Conservation (phyloP, 1,284 basidiomycete species). For the Rhodotorula mucilaginosa region DNA sequence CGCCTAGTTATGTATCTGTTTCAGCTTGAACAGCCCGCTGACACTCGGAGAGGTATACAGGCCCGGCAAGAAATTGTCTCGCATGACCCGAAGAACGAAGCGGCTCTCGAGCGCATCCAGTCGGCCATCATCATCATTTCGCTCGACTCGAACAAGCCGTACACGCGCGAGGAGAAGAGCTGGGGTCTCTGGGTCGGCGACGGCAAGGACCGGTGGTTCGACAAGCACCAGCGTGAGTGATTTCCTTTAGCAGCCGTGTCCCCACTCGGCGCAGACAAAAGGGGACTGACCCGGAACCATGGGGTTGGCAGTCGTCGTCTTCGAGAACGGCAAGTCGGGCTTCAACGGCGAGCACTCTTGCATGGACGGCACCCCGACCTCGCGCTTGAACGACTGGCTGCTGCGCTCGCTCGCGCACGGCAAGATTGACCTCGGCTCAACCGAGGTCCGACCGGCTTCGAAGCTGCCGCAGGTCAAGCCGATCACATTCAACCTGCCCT, state of each 20-base stretch:
- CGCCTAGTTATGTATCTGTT: not conserved
- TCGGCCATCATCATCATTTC: slow-evolving; percentile 83
- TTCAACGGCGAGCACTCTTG: slow-evolving; percentile 75
- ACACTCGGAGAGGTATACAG: slow-evolving; percentile 45
- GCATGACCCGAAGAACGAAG: slow-evolving; percentile 65
- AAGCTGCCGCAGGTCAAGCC: slow-evolving; percentile 63
- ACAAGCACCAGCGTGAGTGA: slow-evolving; percentile 86
- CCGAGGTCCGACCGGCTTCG: slow-evolving; percentile 52
- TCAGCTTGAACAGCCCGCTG: not conserved
- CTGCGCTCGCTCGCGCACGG: slow-evolving; percentile 73
- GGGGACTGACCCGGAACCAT: not conserved
- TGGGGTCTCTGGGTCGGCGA: slow-evolving; percentile 89
- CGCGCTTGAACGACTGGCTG: slow-evolving; percentile 92
- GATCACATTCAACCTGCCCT: slow-evolving; percentile 70
- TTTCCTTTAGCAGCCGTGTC: not conserved
- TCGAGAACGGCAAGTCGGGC: slow-evolving; percentile 87
- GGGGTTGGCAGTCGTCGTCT: slow-evolving; percentile 70
- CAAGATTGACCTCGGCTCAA: slow-evolving; percentile 67
- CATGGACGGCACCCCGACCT: slow-evolving; percentile 94
- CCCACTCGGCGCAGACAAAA: not conserved
- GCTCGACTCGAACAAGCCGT: slow-evolving; percentile 75
- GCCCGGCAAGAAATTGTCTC: slow-evolving; percentile 67
- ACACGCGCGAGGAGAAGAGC: slow-evolving; percentile 76
- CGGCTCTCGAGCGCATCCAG: slow-evolving; percentile 74
- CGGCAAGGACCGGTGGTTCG: slow-evolving; percentile 89